A percentile compares a stretch with the other conserved stretches of the same genome.
Conservation (phyloP, 1,284 basidiomycete species). For the Ceratobasidium papillatum region DNA sequence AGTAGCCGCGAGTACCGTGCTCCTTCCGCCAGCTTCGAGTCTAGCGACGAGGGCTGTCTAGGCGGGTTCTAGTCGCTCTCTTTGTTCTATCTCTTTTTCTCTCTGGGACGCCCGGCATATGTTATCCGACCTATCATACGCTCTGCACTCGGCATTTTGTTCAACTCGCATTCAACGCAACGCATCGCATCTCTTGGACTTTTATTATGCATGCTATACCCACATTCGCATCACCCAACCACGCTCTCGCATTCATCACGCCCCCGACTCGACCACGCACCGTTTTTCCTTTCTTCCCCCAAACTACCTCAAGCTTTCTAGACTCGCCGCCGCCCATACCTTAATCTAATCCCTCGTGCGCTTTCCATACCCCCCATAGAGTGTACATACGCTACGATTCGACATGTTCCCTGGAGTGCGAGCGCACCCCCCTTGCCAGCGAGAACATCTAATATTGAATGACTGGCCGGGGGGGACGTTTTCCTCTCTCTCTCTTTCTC, state of each 20-base stretch:
- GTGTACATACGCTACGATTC: constrained; percentile 19
- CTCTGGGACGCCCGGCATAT: constrained; percentile 11
- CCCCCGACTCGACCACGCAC: constrained; percentile 9
- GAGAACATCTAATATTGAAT: constrained; percentile 2
- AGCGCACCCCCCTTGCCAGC: constrained; percentile 5
- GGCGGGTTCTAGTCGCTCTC: constrained; percentile 11
- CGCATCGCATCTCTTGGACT: background rate
- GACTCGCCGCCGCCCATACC: background rate
- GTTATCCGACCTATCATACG: background rate
- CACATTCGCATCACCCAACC: constrained; percentile 15
- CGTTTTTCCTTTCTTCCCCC: background rate
- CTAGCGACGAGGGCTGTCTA: constrained; percentile 35
- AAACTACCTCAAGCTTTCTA: constrained; percentile 1
- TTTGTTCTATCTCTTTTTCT: background rate
- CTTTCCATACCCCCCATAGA: background rate
- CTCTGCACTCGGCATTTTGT: background rate
- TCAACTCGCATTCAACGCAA: background rate
- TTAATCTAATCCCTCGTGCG: background rate
- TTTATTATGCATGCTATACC: constrained; percentile 14
- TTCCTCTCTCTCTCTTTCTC: background rate
- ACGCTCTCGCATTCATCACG: background rate
- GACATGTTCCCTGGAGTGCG: background rate
- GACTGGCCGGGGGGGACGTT: constrained; percentile 3
- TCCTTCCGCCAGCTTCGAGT: background rate
- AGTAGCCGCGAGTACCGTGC: constrained; percentile 1